These are phyloP conservation scores for Ganoderma meredithae DNA, from an alignment of 1,284 basidiomycete genomes.

Conservation along the genomic window DNA sequence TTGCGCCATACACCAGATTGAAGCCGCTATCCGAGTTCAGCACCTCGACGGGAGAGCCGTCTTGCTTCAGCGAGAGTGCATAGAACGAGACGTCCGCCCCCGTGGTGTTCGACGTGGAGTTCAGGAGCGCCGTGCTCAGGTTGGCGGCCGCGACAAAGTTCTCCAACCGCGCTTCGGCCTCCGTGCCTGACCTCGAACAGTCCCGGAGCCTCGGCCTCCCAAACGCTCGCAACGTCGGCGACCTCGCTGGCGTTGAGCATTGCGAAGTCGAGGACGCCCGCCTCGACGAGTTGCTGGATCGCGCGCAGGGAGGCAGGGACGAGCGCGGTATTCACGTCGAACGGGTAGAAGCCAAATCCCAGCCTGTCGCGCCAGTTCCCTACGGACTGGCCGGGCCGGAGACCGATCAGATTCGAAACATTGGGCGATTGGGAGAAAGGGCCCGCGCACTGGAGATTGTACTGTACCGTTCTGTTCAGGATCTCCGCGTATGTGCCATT, in stretches of 20 bases:
- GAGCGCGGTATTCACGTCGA: slow-evolving; percentile 57
- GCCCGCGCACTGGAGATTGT: slow-evolving; percentile 37
- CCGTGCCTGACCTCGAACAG: slow-evolving; percentile 49
- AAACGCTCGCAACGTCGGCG: slow-evolving; percentile 44
- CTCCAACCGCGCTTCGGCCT: slow-evolving; percentile 45
- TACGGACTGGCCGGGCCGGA: slow-evolving; percentile 42
- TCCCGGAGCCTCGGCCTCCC: slow-evolving; percentile 49
- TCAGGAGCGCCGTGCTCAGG: slow-evolving; percentile 44
- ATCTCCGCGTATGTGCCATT: slow-evolving; percentile 48
- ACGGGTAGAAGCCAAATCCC: slow-evolving; percentile 55
- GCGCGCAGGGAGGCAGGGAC: slow-evolving; percentile 57
- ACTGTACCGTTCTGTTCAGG: slow-evolving; percentile 40
- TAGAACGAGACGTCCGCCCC: slow-evolving; percentile 38
- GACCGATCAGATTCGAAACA: slow-evolving; percentile 42
- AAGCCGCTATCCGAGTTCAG: slow-evolving; percentile 51
- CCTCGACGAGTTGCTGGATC: slow-evolving; percentile 45
- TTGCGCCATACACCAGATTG: slow-evolving; percentile 47
- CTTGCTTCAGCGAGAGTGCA: slow-evolving; percentile 44
- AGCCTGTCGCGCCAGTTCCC: slow-evolving; percentile 62
- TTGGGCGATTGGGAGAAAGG: slow-evolving; percentile 45
- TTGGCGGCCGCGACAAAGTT: slow-evolving; percentile 50
- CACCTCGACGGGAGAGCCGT: slow-evolving; percentile 44
- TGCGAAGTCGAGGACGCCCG: slow-evolving; percentile 40
- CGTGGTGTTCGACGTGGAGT: slow-evolving; percentile 14
- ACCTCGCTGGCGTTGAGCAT: slow-evolving; percentile 25